These are phyloP conservation scores for Tritrichomonas musculus DNA, from an alignment of 208 protist species.

Conservation along the genomic window DNA sequence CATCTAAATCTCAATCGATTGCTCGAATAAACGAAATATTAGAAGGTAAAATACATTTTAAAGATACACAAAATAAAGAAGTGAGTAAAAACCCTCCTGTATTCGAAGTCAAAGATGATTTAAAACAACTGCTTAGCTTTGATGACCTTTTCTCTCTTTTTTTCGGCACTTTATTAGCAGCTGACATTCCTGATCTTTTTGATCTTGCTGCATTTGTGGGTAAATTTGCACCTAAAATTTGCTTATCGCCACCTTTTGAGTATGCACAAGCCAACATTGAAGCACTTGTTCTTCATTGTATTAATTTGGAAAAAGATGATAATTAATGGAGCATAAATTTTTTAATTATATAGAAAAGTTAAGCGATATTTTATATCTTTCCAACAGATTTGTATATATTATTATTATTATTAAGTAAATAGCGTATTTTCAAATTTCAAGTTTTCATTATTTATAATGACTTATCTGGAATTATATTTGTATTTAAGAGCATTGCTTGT, in stretches of 20 bases:
- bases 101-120: background rate
- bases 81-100: background rate
- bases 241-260: background rate
- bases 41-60: background rate
- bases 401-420: too few relatives aligned
- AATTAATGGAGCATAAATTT: too few relatives aligned
- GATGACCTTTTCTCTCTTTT: conserved; percentile 4
- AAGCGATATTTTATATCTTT: too few relatives aligned
- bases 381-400: too few relatives aligned
- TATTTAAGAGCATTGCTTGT: too few relatives aligned
- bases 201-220: background rate
- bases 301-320: background rate
- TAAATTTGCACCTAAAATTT: background rate
- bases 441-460: too few relatives aligned
- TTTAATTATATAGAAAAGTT: too few relatives aligned
- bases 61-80: background rate
- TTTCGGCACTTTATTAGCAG: background rate
- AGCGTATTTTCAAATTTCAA: too few relatives aligned
- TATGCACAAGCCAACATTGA: background rate
- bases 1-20: background rate
- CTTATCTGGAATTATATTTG: too few relatives aligned
- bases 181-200: background rate
- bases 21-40: background rate
- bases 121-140: background rate
- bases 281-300: background rate